These are phyloP conservation scores for Pneumocystis jirovecii DNA, from an alignment of 1,139 yeast species.

Conservation along the genomic window DNA sequence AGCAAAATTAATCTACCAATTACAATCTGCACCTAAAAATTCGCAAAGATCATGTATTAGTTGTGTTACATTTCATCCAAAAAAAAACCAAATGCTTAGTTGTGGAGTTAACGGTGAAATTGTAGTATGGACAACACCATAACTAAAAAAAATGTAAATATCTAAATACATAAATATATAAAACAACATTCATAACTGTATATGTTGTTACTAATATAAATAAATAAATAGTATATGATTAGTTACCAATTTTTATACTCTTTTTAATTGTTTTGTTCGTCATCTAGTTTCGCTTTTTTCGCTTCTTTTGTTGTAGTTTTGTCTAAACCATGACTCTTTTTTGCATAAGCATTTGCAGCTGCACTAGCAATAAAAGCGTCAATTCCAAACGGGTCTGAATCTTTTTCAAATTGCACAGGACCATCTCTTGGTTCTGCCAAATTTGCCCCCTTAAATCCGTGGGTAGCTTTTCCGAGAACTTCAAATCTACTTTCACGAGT, in stretches of 20 bases:
- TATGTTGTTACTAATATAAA: not conserved
- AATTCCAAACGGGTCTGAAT: slow-evolving; percentile 17
- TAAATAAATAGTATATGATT: not conserved
- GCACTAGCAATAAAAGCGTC: slow-evolving; percentile 6
- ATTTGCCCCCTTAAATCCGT: slow-evolving; percentile 19
- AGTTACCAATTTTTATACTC: not conserved
- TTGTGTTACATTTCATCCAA: slow-evolving; percentile 15
- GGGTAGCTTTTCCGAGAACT: slow-evolving; percentile 20
- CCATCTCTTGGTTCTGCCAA: slow-evolving; percentile 23
- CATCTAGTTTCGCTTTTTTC: not conserved
- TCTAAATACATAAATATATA: not conserved
- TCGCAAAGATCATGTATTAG: slow-evolving; percentile 9
- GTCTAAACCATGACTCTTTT: not conserved
- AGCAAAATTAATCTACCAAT: slow-evolving; percentile 29
- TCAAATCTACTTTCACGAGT: slow-evolving; percentile 27
- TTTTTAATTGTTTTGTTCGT: not conserved
- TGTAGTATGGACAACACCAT: not conserved
- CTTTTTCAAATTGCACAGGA: slow-evolving; percentile 41
- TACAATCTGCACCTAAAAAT: slow-evolving; percentile 1
- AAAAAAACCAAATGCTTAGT: slow-evolving; percentile 14
- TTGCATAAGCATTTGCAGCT: not conserved
- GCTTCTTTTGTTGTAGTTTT: not conserved
- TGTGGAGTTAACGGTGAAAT: slow-evolving; percentile 15
- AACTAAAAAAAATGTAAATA: not conserved
- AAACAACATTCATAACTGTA: not conserved